Evolutionary conservation across 2,329 filamentous ascomycete species (phyloP).

Genomic region (Bipolaris cookei): DNA sequence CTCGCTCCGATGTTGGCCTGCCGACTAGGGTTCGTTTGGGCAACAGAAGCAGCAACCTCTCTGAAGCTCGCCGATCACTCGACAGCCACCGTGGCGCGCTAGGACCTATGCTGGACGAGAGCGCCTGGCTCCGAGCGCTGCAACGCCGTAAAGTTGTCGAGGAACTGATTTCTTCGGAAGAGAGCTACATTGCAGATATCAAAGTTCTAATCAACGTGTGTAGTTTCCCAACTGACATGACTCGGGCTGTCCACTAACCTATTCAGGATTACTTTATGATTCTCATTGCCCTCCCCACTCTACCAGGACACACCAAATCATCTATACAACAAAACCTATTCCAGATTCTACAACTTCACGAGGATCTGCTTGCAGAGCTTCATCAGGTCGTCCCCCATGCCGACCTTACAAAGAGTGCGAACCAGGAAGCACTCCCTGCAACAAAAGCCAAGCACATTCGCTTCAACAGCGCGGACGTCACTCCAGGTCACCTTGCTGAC

Average conservation of each 20-base stretch:
- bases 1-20: conserved; percentile 64
- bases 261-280: conserved; percentile 59
- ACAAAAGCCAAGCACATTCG: conserved; percentile 54
- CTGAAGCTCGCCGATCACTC: conserved; percentile 66
- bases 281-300: conserved; percentile 70
- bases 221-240: neutral
- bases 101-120: conserved; percentile 66
- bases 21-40: conserved; percentile 65
- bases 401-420: conserved; percentile 50
- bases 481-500: conserved; percentile 48
- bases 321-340: conserved; percentile 81
- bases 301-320: conserved; percentile 68
- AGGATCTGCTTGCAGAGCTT: conserved; percentile 77
- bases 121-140: conserved; percentile 71
- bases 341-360: conserved; percentile 82
- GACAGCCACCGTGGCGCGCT: conserved; percentile 61
- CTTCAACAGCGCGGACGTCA: conserved; percentile 57
- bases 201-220: conserved; percentile 84
- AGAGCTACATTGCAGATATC: conserved; percentile 85
- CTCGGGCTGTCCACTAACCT: neutral
- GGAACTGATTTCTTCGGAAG: conserved; percentile 85
- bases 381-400: conserved; percentile 74
- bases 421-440: conserved; percentile 42
- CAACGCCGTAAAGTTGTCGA: conserved; percentile 81
- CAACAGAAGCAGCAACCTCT: conserved; percentile 64